Conservation (phyloP, 2,329 filamentous ascomycete species). For the Fusarium sacchari region DNA sequence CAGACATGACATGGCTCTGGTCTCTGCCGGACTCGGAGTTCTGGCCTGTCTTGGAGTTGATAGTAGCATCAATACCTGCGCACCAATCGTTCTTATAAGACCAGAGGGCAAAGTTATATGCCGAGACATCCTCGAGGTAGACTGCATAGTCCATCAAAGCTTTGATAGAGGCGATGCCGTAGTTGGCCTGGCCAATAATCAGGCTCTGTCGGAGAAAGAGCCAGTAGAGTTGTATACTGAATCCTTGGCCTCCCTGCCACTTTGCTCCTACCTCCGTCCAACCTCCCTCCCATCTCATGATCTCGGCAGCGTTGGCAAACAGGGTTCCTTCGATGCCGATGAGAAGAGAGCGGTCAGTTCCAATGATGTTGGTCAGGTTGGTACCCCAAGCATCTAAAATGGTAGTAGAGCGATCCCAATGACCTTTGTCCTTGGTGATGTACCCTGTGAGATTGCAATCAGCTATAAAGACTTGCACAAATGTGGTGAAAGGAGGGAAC, state of each 20-base stretch:
- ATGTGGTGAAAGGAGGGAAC: accelerated
- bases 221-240: neutral
- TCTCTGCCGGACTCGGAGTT: neutral
- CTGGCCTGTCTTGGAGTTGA: neutral
- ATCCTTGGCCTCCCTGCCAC: neutral
- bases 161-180: neutral
- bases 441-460: neutral
- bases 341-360: neutral
- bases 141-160: neutral
- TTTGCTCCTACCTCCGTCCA: neutral
- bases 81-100: neutral
- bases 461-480: accelerated
- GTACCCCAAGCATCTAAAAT: neutral
- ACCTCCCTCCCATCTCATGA: neutral
- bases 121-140: neutral
- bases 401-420: neutral
- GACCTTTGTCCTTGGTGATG: neutral
- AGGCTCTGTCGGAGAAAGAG: neutral
- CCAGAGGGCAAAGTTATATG: neutral
- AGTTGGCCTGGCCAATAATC: neutral
- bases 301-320: neutral
- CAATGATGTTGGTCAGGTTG: neutral
- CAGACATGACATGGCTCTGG: neutral
- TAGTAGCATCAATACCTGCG: neutral
- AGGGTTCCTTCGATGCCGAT: neutral